These are phyloP conservation scores for Eucalyptus pauciflora DNA, from an alignment of 345 rosid species.

Conservation along the genomic window DNA sequence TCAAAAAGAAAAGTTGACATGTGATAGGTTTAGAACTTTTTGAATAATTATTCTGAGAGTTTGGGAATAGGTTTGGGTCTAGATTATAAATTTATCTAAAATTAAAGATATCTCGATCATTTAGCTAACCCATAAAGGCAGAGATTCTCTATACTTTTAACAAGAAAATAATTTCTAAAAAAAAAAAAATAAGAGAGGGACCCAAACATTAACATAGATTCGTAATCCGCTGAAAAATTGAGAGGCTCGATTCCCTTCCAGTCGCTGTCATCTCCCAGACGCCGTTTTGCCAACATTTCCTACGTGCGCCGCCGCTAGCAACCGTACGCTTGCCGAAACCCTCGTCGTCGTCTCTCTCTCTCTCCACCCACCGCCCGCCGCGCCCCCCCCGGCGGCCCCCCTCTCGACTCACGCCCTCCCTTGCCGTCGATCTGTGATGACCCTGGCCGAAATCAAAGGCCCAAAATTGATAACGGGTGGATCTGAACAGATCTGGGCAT, in stretches of 20 bases:
- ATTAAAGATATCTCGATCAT: not conserved
- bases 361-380: not conserved
- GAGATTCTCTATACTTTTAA: not conserved
- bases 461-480: not conserved
- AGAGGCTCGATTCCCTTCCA: not conserved
- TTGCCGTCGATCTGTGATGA: not conserved
- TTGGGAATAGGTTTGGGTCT: not conserved
- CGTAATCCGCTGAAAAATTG: not conserved
- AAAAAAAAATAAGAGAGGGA: not conserved
- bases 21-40: not conserved
- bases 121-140: not conserved
- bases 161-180: too few relatives aligned
- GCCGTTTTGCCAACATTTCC: not conserved
- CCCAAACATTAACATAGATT: not conserved
- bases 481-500: not conserved
- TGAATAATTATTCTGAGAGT: accelerated
- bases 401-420: not conserved
- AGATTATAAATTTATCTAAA: not conserved
- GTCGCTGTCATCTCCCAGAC: not conserved
- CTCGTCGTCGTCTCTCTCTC: not conserved
- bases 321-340: not conserved
- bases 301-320: not conserved
- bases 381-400: not conserved
- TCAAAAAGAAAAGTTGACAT: not conserved
- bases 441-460: not conserved